A percentile compares a stretch with the other conserved stretches of the same genome.
These are phyloP conservation scores for Neophaeococcomyces mojaviensis DNA, from an alignment of 2,329 filamentous ascomycete genomes.

Conservation along the genomic window DNA sequence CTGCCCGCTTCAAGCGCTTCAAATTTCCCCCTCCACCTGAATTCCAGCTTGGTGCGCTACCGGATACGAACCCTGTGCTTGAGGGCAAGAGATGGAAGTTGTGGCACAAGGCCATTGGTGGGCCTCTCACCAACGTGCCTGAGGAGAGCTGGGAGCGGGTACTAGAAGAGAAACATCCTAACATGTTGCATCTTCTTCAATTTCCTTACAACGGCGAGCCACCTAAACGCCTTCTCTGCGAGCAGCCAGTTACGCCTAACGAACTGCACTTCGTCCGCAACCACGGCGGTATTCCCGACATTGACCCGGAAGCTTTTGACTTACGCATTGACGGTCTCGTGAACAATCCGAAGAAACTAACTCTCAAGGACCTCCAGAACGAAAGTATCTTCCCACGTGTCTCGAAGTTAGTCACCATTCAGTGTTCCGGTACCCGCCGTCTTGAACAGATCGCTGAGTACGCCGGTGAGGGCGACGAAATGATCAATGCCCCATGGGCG, in stretches of 20 bases:
- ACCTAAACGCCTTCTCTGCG: conserved; percentile 50
- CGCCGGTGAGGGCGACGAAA: conserved; percentile 59
- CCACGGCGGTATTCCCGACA: conserved; percentile 62
- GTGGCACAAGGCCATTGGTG: conserved; percentile 50
- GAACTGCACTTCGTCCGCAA: conserved; percentile 61
- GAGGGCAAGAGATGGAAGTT: conserved; percentile 51
- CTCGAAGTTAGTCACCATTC: conserved; percentile 53
- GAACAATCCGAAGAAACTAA: conserved; percentile 49
- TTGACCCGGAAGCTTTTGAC: conserved; percentile 49
- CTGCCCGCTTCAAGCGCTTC: conserved; percentile 48
- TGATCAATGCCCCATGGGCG: conserved; percentile 46
- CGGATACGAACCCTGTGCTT: conserved; percentile 51
- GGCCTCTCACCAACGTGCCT: conserved; percentile 41
- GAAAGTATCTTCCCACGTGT: conserved; percentile 54
- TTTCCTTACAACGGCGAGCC: conserved; percentile 61
- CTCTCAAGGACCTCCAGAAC: conserved; percentile 53
- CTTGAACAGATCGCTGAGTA: conserved; percentile 62
- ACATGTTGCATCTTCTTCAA: conserved; percentile 56
- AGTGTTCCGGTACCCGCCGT: conserved; percentile 62
- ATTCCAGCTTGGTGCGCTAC: conserved; percentile 50
- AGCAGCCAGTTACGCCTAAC: conserved; percentile 53
- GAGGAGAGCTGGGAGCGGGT: conserved; percentile 54
- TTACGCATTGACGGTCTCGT: conserved; percentile 56
- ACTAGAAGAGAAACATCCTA: conserved; percentile 47
- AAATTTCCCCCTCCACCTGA: conserved; percentile 46